Evolutionary conservation across 306 rosid species (phyloP).

Genomic region (Malus orientalis): DNA sequence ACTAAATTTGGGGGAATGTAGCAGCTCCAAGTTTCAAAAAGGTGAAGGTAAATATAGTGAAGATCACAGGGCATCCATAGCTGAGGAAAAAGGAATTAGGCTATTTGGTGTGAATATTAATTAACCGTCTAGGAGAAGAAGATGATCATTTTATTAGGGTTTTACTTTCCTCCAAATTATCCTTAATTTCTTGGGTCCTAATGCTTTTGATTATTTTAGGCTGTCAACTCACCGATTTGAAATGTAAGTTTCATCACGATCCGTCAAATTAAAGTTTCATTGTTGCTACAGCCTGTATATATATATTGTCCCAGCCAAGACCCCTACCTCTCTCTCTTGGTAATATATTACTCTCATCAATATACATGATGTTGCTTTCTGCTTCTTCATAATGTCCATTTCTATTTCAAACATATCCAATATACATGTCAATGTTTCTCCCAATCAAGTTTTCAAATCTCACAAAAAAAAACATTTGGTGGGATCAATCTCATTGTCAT

Average conservation of each 20-base stretch:
- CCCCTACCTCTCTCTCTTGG: too few species aligned
- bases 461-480: neutral
- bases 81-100: slow-evolving; percentile 27
- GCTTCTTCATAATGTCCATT: neutral
- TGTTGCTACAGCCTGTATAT: neutral
- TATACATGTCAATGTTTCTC: too few species aligned
- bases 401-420: too few species aligned
- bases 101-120: slow-evolving; percentile 37
- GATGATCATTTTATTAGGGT: neutral
- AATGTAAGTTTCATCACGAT: neutral
- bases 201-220: neutral
- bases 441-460: neutral
- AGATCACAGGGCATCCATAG: neutral
- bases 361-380: neutral
- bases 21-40: neutral
- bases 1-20: slow-evolving; percentile 5
- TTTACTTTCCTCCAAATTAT: neutral
- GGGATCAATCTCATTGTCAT: neutral
- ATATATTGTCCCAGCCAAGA: too few species aligned
- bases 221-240: neutral
- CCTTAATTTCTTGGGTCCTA: neutral
- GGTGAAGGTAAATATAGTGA: neutral
- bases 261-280: neutral
- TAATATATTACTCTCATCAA: too few species aligned
- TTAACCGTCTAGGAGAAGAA: neutral